These are phyloP conservation scores for Aquilaria agallochum DNA, from an alignment of 441 rosid genomes.

Conservation along the genomic window DNA sequence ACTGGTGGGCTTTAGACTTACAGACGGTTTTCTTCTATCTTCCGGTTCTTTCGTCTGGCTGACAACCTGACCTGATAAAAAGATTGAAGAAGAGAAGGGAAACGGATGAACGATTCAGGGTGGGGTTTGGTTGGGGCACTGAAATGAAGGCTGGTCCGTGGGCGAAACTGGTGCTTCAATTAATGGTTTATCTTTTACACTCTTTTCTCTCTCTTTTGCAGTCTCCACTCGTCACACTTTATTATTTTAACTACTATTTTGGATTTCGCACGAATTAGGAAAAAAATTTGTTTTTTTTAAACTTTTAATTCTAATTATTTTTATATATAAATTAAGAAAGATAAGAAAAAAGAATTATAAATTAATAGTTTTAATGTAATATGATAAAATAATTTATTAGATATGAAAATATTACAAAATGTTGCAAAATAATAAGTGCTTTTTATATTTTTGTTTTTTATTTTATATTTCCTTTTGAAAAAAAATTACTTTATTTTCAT, in stretches of 20 bases:
- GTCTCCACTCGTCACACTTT: background rate
- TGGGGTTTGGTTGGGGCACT: slow-evolving; percentile 20
- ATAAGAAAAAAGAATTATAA: too few species aligned
- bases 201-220: slow-evolving; percentile 1
- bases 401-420: too few species aligned
- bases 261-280: background rate
- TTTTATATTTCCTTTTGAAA: too few species aligned
- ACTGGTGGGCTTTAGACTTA: background rate
- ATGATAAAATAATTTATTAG: too few species aligned
- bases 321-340: too few species aligned
- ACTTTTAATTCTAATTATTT: too few species aligned
- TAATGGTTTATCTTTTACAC: slow-evolving; percentile 32
- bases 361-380: too few species aligned
- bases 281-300: background rate
- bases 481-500: too few species aligned
- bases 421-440: too few species aligned
- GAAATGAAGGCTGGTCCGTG: slow-evolving; percentile 34
- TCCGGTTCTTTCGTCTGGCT: too few species aligned
- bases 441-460: too few species aligned
- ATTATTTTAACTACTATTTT: background rate
- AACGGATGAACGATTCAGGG: slow-evolving; percentile 4
- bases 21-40: too few species aligned
- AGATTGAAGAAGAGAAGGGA: slow-evolving; percentile 4
- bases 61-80: slow-evolving; percentile 16
- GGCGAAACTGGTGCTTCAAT: slow-evolving; percentile 39